Conservation (phyloP, 2,329 filamentous ascomycete species). For the Lojkania enalia region DNA sequence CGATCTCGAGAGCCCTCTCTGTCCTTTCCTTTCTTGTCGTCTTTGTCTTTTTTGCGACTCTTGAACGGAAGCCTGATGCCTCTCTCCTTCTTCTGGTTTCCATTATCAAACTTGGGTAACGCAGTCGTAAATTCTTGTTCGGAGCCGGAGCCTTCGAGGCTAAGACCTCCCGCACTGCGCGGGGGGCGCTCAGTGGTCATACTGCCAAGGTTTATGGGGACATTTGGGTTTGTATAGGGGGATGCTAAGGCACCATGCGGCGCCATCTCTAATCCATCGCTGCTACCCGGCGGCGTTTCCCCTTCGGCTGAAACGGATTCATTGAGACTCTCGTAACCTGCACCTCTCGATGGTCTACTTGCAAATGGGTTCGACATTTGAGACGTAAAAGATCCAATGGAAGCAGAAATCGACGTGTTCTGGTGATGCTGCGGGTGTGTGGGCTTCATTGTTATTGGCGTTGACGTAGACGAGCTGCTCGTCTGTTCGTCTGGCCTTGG, state of each 20-base stretch:
- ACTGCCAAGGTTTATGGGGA: slow-evolving; percentile 27
- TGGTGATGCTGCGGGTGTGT: slow-evolving; percentile 30
- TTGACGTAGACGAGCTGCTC: slow-evolving; percentile 35
- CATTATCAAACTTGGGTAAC: slow-evolving; percentile 39
- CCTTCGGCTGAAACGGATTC: slow-evolving; percentile 33
- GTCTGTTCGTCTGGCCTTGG: slow-evolving; percentile 29
- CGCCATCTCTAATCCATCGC: slow-evolving; percentile 42
- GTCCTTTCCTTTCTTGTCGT: slow-evolving; percentile 18
- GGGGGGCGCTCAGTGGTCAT: slow-evolving; percentile 26
- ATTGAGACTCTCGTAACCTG: slow-evolving; percentile 27
- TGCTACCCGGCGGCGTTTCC: slow-evolving; percentile 42
- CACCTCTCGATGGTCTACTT: slow-evolving; percentile 19
- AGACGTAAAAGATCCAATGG: slow-evolving; percentile 36
- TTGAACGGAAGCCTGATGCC: slow-evolving; percentile 44
- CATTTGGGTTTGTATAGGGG: slow-evolving; percentile 30
- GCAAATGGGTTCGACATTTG: slow-evolving; percentile 33
- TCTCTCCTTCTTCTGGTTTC: slow-evolving; percentile 44
- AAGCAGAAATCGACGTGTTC: slow-evolving; percentile 37
- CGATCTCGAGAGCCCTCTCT: slow-evolving; percentile 22
- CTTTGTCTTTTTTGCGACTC: slow-evolving; percentile 29
- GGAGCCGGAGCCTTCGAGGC: slow-evolving; percentile 39
- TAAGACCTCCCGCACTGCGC: slow-evolving; percentile 29
- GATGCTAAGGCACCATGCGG: slow-evolving; percentile 27
- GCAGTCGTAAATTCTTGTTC: slow-evolving; percentile 46
- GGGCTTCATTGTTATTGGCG: slow-evolving; percentile 41